Percentiles rank a stretch among this genome's conserved stretches.
Evolutionary conservation across 352 stramenopile species (phyloP).

Genomic region (Globisporangium paroecandrum): DNA sequence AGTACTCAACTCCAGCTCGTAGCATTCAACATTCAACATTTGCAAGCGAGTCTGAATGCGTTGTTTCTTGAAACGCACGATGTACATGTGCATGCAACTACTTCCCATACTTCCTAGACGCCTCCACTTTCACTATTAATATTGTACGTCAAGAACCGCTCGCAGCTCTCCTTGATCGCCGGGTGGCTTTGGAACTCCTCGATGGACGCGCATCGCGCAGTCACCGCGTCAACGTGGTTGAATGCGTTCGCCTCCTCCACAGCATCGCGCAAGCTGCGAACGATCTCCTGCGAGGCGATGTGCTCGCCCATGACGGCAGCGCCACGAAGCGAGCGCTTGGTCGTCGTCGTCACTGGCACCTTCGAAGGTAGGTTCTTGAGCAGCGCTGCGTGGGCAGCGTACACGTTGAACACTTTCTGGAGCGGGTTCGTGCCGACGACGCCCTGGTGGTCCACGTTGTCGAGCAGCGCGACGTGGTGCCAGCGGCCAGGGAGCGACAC

Average conservation of each 20-base stretch:
- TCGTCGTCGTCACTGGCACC: not conserved
- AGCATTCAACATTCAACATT: no score
- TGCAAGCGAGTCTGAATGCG: no score
- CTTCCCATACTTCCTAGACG: not conserved
- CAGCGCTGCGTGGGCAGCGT: conserved; percentile 11
- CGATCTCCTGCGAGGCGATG: not conserved
- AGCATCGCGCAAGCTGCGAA: conserved; percentile 1
- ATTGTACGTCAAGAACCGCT: not conserved
- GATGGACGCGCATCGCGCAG: not conserved
- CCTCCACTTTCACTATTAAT: not conserved
- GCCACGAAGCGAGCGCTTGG: conserved; percentile 3
- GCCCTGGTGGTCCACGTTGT: conserved; percentile 16
- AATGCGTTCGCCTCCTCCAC: conserved; percentile 7
- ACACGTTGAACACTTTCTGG: conserved; percentile 16
- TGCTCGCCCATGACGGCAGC: conserved; percentile 5
- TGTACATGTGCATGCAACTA: no score
- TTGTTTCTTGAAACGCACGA: not conserved
- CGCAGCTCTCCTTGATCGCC: conserved; percentile 1
- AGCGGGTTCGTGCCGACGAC: conserved; percentile 16
- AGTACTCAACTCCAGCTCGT: no score
- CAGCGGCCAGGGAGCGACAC: conserved; percentile 12
- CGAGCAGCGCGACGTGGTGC: conserved; percentile 17
- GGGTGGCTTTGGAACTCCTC: not conserved
- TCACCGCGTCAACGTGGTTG: conserved; percentile 11
- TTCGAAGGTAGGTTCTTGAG: conserved; percentile 10